Percentiles rank a stretch among this genome's conserved stretches.
phyloP scores from a whole-genome alignment of 352 stramenopile species.

The Globisporangium carolinianum region DNA sequence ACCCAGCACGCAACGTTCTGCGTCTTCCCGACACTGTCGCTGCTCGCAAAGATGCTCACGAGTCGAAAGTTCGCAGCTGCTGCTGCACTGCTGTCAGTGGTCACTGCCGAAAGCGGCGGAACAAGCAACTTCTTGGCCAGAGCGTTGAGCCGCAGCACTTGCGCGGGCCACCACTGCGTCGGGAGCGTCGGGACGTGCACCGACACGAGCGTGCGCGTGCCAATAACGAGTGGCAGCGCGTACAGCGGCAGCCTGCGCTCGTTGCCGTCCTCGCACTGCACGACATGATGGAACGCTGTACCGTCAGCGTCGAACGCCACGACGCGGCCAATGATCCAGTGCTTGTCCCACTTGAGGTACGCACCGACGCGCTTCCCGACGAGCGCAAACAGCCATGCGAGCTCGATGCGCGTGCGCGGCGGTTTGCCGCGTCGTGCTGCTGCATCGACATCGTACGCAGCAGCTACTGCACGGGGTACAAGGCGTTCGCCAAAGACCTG shows the following conservation, averaged over 20 bases:
- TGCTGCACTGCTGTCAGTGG: conserved; percentile 13
- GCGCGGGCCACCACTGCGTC: conserved; percentile 70
- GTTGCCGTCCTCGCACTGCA: conserved; percentile 68
- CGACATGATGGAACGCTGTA: conserved; percentile 43
- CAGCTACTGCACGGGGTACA: conserved; percentile 45
- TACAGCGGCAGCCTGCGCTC: conserved; percentile 59
- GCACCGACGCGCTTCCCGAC: conserved; percentile 64
- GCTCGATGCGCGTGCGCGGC: conserved; percentile 35
- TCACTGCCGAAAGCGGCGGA: conserved; percentile 15
- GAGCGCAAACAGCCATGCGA: conserved; percentile 46
- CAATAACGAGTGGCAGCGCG: conserved; percentile 59
- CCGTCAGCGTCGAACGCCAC: conserved; percentile 46
- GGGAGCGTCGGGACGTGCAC: conserved; percentile 53
- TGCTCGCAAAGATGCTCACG: conserved; percentile 48
- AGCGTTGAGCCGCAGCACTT: conserved; percentile 60
- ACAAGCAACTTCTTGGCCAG: conserved; percentile 45
- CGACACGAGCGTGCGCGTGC: conserved; percentile 56
- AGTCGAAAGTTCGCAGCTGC: conserved; percentile 39
- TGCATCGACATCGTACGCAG: conserved; percentile 42
- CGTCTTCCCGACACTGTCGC: conserved; percentile 16
- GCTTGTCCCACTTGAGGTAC: conserved; percentile 68
- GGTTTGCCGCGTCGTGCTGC: conserved; percentile 37
- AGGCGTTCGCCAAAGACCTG: conserved; percentile 67
- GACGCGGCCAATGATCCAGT: conserved; percentile 70
- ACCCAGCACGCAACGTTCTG: conserved; percentile 70